These are phyloP conservation scores for Fusarium hostae DNA, from an alignment of 2,329 filamentous ascomycete species.

Conservation along the genomic window DNA sequence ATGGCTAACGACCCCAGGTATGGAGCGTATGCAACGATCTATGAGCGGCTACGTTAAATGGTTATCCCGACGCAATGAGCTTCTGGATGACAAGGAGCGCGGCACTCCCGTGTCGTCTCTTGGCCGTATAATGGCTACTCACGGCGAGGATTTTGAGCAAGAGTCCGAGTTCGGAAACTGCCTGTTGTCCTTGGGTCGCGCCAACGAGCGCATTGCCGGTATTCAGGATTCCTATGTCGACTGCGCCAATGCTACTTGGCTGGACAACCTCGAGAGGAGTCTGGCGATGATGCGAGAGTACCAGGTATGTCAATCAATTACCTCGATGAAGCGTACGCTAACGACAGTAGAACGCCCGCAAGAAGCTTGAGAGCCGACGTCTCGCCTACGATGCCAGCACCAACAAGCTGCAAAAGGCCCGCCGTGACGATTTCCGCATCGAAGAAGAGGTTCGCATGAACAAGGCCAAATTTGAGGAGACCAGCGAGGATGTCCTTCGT, in stretches of 20 bases:
- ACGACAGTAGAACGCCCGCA: constrained; percentile 73
- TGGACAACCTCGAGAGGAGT: constrained; percentile 90
- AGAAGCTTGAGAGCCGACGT: constrained; percentile 91
- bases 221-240: constrained; percentile 86
- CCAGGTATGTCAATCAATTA: constrained; percentile 69
- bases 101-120: constrained; percentile 81
- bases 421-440: constrained; percentile 91
- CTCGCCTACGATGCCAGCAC: constrained; percentile 91
- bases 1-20: constrained; percentile 66
- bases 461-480: constrained; percentile 96
- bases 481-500: constrained; percentile 88
- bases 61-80: constrained; percentile 83
- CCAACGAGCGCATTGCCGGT: constrained; percentile 87
- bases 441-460: constrained; percentile 92
- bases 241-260: constrained; percentile 83
- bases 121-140: constrained; percentile 84
- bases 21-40: constrained; percentile 88
- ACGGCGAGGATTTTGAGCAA: constrained; percentile 91
- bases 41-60: constrained; percentile 91
- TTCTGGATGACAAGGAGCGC: constrained; percentile 86
- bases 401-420: constrained; percentile 90
- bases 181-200: constrained; percentile 80
- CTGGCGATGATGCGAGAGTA: constrained; percentile 98
- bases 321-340: not conserved
- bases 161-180: constrained; percentile 93